Evolutionary conservation across 2,329 filamentous ascomycete genomes (phyloP), one percentile per base, ranked within the genome.

Genomic region (Neopestalotiopsis rosae): DNA sequence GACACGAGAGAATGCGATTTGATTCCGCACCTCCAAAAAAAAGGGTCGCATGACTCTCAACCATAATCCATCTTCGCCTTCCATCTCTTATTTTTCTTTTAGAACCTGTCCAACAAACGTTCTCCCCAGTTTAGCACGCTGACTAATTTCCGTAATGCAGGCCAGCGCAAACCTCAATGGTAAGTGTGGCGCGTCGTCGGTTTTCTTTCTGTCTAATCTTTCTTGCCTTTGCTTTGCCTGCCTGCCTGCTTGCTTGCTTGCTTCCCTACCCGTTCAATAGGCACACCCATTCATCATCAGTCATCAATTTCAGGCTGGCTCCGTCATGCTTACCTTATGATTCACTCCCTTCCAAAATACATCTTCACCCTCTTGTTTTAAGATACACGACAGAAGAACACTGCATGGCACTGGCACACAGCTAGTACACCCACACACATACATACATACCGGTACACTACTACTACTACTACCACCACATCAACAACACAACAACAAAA

Each of bases 321-420:
- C 28, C 61, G 34, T 38, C 6, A 69, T 68, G 68, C 66, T 69
- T 56, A 69, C 66, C 63, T 68, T 62, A 56, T 56, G 20, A 56
- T n/a, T 56, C 14, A 17, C 14, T 56, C 6, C 17, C 49, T 56
- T 56, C 63, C 49, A 56, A 61, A 52, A 65, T 65, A 58, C 68
- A 61, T 69, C 40, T 58, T 65, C 49, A 59, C 7, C 34, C 28
- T 66, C 34, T 38, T 38, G 6, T 38, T 38, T 38, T 38, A 38
- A 38, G 10, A 10, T 38, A 38, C 34, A 38, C 34, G 34, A 38
- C 34, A 38, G 1, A 7, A 38, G 34, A 38, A 38, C 10, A 10
- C 34, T 7, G 34, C 34, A 38, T 38, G 10, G 34, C 34, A 38
- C 34, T 7, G 34, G 10, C 34, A 38, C 34, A 38, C 34, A 28